Evolutionary conservation across 257 asterid species (phyloP).

Genomic region (Jacaranda mimosifolia): DNA sequence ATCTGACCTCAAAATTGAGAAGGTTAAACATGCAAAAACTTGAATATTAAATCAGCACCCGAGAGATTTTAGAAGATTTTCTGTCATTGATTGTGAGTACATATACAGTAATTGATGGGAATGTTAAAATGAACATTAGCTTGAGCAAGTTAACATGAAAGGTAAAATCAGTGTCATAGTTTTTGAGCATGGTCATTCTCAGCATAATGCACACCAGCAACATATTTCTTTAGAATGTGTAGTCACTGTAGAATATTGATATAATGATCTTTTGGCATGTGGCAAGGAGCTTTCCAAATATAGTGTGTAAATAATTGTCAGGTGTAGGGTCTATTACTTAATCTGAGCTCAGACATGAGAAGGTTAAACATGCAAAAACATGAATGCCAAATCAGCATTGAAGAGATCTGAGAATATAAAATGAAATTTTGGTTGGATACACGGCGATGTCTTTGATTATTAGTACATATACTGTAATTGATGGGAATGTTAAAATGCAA

Average conservation of each 20-base stretch:
- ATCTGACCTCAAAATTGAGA: conserved; percentile 9
- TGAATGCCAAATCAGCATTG: not conserved
- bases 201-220: not conserved
- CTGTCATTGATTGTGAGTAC: not conserved
- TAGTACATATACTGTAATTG: not conserved
- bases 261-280: conserved; percentile 3
- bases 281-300: not conserved
- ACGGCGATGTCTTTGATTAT: not conserved
- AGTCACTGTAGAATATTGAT: conserved; percentile 10
- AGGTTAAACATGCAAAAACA: conserved; percentile 14
- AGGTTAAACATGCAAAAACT: conserved; percentile 7
- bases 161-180: not conserved
- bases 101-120: not conserved
- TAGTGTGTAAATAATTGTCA: not conserved
- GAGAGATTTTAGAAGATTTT: not conserved
- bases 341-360: conserved; percentile 10
- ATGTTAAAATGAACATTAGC: not conserved
- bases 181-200: not conserved
- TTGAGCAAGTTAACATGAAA: not conserved
- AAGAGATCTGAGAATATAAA: not conserved
- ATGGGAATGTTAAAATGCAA: not conserved
- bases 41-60: not conserved
- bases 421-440: not conserved
- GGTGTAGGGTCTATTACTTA: conserved; percentile 13
- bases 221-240: too few relatives aligned